A percentile compares a stretch with the other conserved stretches of the same genome.
Conservation (phyloP, 768 basidiomycete genomes). For the Clavaria fumosa region DNA sequence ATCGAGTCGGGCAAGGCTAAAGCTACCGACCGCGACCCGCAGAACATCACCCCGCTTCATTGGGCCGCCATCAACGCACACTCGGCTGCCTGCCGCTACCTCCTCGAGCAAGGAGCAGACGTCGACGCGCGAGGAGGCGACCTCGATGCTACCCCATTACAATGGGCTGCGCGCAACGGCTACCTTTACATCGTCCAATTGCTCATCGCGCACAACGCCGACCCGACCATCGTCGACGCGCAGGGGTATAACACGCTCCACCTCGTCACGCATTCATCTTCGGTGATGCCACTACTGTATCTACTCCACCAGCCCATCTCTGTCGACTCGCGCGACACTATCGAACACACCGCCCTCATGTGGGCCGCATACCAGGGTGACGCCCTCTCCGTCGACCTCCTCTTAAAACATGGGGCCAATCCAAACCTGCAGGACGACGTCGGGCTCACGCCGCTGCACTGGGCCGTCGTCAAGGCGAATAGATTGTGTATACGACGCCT, state of each 20-base stretch:
- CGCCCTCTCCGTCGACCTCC: constrained; percentile 81
- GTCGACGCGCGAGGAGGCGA: constrained; percentile 93
- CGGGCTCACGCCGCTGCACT: constrained; percentile 83
- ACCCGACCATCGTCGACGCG: constrained; percentile 80
- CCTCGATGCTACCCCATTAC: constrained; percentile 85
- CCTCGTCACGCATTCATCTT: constrained; percentile 86
- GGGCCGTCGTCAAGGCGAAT: constrained; percentile 97
- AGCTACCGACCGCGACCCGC: constrained; percentile 68
- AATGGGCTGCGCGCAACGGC: constrained; percentile 97
- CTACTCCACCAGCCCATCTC: constrained; percentile 86
- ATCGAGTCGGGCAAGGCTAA: constrained; percentile 55
- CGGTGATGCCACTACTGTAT: constrained; percentile 88
- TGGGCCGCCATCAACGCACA: constrained; percentile 99
- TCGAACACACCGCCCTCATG: constrained; percentile 92
- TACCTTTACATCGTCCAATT: constrained; percentile 93
- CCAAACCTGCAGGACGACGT: constrained; percentile 61
- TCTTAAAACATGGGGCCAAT: constrained; percentile 79
- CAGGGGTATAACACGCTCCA: constrained; percentile 97
- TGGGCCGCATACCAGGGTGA: constrained; percentile 99
- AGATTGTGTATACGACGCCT: constrained; percentile 71
- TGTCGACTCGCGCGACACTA: constrained; percentile 78
- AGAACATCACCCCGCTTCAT: constrained; percentile 91
- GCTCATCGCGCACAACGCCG: constrained; percentile 77
- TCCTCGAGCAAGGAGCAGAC: constrained; percentile 86
- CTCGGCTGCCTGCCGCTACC: constrained; percentile 69